These are phyloP conservation scores for Cladosporium sp. DNA, from an alignment of 2,329 filamentous ascomycete genomes.

Conservation along the genomic window DNA sequence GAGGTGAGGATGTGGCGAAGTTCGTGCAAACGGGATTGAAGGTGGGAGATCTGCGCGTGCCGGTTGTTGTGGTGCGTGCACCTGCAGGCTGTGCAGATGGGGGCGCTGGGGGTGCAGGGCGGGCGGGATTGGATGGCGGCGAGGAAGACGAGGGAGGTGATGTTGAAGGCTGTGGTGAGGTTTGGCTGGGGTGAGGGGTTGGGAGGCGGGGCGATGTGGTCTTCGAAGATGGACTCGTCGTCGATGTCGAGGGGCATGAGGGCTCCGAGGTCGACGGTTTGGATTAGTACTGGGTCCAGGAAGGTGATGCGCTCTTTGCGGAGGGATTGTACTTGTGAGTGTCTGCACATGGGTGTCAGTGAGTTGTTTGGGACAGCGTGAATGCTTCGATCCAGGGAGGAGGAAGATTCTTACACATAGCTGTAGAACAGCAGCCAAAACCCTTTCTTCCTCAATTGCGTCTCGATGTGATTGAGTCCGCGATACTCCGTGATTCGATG, in stretches of 20 bases:
- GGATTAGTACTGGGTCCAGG: conserved; percentile 5
- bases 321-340: conserved; percentile 2
- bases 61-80: not conserved
- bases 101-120: not conserved
- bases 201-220: not conserved
- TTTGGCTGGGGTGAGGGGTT: not conserved
- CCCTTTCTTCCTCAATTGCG: conserved; percentile 12
- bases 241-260: conserved; percentile 10
- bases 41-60: not conserved
- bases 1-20: conserved; percentile 6
- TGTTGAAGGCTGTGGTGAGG: conserved; percentile 8
- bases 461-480: conserved; percentile 13
- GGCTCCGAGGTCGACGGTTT: conserved; percentile 5
- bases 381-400: too few relatives aligned
- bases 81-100: not conserved
- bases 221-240: conserved; percentile 12
- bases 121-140: conserved; percentile 1
- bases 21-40: conserved; percentile 5
- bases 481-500: conserved; percentile 7
- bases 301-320: conserved; percentile 9
- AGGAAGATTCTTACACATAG: conserved; percentile 8
- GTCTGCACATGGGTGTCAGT: not conserved
- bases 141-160: conserved; percentile 3
- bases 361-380: too few relatives aligned
- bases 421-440: conserved; percentile 15